These are phyloP conservation scores for Papilionanthe hybrid DNA, from an alignment of 116 monocot species.

Conservation along the genomic window DNA sequence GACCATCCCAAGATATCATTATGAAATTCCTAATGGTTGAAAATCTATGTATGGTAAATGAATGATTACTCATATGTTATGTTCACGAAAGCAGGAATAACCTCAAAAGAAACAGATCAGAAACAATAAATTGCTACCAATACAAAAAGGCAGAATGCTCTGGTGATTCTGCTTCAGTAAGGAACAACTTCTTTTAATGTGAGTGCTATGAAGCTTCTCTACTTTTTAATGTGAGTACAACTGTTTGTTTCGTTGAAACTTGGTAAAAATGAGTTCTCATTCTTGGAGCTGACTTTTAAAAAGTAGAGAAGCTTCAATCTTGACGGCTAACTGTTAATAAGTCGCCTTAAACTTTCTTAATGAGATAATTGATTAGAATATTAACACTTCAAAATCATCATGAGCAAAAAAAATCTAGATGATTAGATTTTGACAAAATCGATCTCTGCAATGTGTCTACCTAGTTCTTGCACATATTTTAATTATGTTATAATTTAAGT, in stretches of 20 bases:
- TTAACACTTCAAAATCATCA: background rate
- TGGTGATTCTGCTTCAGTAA: background rate
- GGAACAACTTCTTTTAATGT: background rate
- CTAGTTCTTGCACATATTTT: background rate
- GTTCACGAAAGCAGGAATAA: background rate
- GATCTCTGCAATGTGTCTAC: background rate
- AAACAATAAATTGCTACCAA: background rate
- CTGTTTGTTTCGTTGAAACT: background rate
- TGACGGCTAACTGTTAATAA: too few relatives aligned
- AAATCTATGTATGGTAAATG: background rate
- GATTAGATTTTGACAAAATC: background rate
- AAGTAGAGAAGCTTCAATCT: background rate
- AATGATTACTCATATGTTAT: background rate
- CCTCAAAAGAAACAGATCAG: background rate
- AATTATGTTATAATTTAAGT: background rate
- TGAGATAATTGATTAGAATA: background rate
- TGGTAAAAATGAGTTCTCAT: background rate
- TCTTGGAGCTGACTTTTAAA: background rate
- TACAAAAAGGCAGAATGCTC: background rate
- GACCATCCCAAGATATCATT: background rate
- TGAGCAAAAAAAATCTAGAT: background rate
- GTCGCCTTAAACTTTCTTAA: background rate
- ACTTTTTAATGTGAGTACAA: background rate
- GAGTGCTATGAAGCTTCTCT: too few relatives aligned
- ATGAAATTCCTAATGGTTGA: constrained; percentile 4